Base-by-base conservation (phyloP, 805 yeast genomes). In the Ogataea ramenticola region DNA sequence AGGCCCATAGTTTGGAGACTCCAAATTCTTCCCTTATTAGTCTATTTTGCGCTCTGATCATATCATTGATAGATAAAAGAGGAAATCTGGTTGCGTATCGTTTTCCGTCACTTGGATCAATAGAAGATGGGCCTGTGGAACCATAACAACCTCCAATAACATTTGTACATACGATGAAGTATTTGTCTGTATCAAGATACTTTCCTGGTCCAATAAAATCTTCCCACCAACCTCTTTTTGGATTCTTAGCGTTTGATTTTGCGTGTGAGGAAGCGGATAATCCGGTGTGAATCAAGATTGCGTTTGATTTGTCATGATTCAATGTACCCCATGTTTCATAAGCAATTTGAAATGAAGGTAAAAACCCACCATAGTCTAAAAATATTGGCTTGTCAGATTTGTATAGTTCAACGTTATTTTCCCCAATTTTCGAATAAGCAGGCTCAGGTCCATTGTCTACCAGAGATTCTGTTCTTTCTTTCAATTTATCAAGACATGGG, bases 81-180 rank as follows among this genome's bases (percentile, higher is more conserved):
- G 97, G 97, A 62, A 90, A 90, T 31, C 89, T 68, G 0, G 97
- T 88, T 4, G 88, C 96, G 61, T 87, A 90, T 40, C 79, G 70
- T 44, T 75, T 67, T 21, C 67, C 64, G 49, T 79, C 81, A 2
- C 80, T 76, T 1, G 96, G 95, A 53, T 86, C 87, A 11, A 69
- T 61, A 0, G 93, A 80, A 2, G 91, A 79, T 1, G 97, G 97
- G 0, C 97, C 97, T 0, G 97, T 89, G 7, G 95, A 83, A 3
- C 97, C 97, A 61, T 83, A 90, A 62, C 97, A 90, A 1, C 97
- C 96, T 6, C 96, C 97, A 36, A 90, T 70, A 5, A 88, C 96
- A 59, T 90, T 90, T 1, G 96, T 86, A 64, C 97, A 90, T 8
- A 90, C 77, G 5, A 90, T 77, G 58, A 87, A 87, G 63, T 74